These are phyloP conservation scores for Drechslera avenae DNA, from an alignment of 2,329 filamentous ascomycete species.

Conservation along the genomic window DNA sequence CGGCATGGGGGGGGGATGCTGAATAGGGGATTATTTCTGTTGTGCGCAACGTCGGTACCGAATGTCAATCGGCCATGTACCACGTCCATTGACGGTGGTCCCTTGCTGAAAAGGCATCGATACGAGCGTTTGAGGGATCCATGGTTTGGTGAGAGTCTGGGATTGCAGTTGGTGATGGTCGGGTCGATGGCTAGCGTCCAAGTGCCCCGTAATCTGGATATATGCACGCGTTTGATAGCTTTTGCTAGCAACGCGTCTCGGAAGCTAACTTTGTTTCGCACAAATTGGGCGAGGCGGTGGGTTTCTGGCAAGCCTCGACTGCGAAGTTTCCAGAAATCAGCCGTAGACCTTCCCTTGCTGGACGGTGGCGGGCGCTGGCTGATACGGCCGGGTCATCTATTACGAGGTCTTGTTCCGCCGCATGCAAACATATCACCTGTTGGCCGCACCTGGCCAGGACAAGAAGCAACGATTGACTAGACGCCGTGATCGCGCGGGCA, in stretches of 20 bases:
- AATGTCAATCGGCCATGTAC: too few relatives aligned
- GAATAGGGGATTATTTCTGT: constrained; percentile 29
- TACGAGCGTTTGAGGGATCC: too few relatives aligned
- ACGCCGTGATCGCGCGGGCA: constrained; percentile 25
- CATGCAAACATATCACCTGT: constrained; percentile 30
- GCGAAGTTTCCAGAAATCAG: constrained; percentile 30
- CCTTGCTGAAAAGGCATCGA: constrained; percentile 16
- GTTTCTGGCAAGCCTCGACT: constrained; percentile 20
- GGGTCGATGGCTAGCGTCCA: constrained; percentile 12
- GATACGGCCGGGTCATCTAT: constrained; percentile 22
- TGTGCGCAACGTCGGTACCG: too few relatives aligned
- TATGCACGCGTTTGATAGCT: constrained; percentile 16
- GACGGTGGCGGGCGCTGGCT: constrained; percentile 40
- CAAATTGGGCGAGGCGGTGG: constrained; percentile 17
- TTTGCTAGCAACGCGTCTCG: constrained; percentile 17
- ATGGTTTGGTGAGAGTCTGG: constrained; percentile 18
- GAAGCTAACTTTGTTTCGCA: constrained; percentile 20
- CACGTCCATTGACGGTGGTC: too few relatives aligned
- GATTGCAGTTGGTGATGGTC: constrained; percentile 13
- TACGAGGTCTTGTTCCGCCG: constrained; percentile 30
- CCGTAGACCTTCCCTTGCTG: constrained; percentile 37
- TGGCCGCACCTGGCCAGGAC: constrained; percentile 13
- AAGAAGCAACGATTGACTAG: constrained; percentile 27
- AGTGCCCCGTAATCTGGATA: constrained; percentile 11
- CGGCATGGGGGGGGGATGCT: constrained; percentile 36